Base-by-base conservation (phyloP, 2,329 filamentous ascomycete species). In the Pseudonectria buxi region DNA sequence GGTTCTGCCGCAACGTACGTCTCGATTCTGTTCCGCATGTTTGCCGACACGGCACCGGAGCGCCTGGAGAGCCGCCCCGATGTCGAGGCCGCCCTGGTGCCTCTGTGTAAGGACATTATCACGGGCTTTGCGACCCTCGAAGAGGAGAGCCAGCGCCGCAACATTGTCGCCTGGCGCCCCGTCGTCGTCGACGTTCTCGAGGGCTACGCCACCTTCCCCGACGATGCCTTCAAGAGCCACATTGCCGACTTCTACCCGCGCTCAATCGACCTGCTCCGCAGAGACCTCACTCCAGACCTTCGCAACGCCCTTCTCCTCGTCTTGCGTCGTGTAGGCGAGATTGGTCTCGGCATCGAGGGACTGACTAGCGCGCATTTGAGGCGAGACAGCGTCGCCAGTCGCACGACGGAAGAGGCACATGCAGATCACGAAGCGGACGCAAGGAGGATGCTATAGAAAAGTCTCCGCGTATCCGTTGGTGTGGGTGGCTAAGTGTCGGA, bases 111-210 rank as follows among this genome's bases (percentile, higher is more conserved):
- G 53, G 92, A 98, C 59, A 95, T 99, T 44, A 83, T 98, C 42
- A 76, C 78, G 26, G 83, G 82, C 11, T 99, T 94, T 60, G 79
- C 87, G 10, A 71, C 74, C 4, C 78, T 98, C 3, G 92, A 96
- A 55, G 89, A 95, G 59, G 94, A 98, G 56, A 94, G 86, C 18
- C 92, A 98, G 62, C 89, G 96, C 57, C 76, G 92, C 37, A 98
- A 98, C 61, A 95, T 98, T 36, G 78, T 94, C 16, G 94, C 94
- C 1, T 99, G 92, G 92, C 75, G 92, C 13, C 92, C 92, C 0
- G 92, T 98, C 1, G 92, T 99, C 2, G 88, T 98, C 13, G 92
- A 95, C 56, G 92, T 98, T 7, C 71, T 99, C 9, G 90, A 98
- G 55, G 92, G 92, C 2, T 96, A 90, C 58, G 81, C 81, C 0